Base-by-base conservation (phyloP, 2,329 filamentous ascomycete species). In the Scorias spongiosa region DNA sequence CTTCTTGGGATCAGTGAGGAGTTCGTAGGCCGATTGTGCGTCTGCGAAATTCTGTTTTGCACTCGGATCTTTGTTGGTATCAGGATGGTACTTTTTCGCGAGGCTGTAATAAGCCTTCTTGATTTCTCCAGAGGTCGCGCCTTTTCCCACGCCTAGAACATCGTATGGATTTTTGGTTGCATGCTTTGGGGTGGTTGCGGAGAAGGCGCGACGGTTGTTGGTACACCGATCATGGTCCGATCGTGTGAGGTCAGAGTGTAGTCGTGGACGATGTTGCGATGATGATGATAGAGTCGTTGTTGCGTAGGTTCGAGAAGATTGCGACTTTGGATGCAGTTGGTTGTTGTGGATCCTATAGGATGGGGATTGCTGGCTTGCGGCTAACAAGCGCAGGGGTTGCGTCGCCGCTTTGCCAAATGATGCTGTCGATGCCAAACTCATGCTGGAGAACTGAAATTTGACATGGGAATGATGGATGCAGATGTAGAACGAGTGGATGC, bases 91-190 rank as follows among this genome's bases (percentile, higher is more conserved):
- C 60, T 96, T 98, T 66, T 98, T 98, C 15, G 91, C 91, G 46
- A 96, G 71, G 42, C 88, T 85, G 61, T 98, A 98, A 69, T 98
- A 98, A 2, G 91, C 88, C 64, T 95, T 96, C 63, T 98, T 98
- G 62, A 98, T 96, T 30, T 96, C 89, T 47, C 78, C 70, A 2
- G 86, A 69, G 1, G 84, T 80, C n/a, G 91, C 85, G 49, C 66
- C 74, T 62, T 89, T 93, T 56, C 71, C 71, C 28, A 98, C 85
- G 11, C 91, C 91, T 26, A 98, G 78, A 3, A 84, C 75, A 51
- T 78, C 76, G 64, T 98, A 98, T 1, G 91, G 91, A 57, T 98
- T 84, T 61, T 84, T 65, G 26, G 76, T 65, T 5, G 71, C 71
- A 17, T 68, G 58, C 5, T 62, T 54, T 39, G 63, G 64, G 39